Base-by-base conservation (phyloP, 495 filamentous ascomycete genomes). In the Pyronema omphalodes region DNA sequence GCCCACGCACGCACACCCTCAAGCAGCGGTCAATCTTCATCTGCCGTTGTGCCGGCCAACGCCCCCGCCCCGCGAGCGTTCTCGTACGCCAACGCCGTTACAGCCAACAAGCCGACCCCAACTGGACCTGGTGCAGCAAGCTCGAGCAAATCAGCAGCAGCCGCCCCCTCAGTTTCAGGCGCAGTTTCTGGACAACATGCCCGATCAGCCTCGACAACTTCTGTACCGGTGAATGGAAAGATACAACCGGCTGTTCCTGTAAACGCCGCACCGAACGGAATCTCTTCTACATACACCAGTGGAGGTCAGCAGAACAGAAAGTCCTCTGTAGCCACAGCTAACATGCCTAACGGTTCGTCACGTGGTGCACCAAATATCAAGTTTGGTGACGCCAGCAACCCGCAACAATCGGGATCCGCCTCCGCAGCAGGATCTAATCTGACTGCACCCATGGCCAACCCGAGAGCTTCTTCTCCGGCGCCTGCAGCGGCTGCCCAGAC, bases 21-120 rank as follows among this genome's bases (percentile, higher is more conserved):
- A 41, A 57, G 51, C 53, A 65, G 62, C 59, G 62, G 62, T 57
- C 62, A 65, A 56, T 50, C 53, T 36, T 58, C 62, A 41, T 56
- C 61, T 60, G 62, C 62, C 63, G 62, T 59, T 62, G 62, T 58
- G 62, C 54, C 57, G 62, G 62, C 62, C 57, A 60, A 51, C 62
- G 62, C 62, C 62, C 62, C 62, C 58, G 59, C 62, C 54, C 51
- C 55, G 59, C 62, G 61, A 60, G n/a, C 57, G 54, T 37, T 54
- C 58, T 65, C 62, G 56, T 65, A 65, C 62, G 62, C 62, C 39
- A 41, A 41, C 55, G 62, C 54, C 55, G 62, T 53, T 47, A 37
- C 46, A 19, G 9, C 23, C 34, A 56, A 14, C 39, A 47, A 55
- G 46, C 65, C 57, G 56, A 65, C 61, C 57, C 44, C 53, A 39